Percentiles rank a stretch among this genome's conserved stretches.
phyloP scores from a whole-genome alignment of 805 yeast species.

The Tetrapisispora arboricola region DNA sequence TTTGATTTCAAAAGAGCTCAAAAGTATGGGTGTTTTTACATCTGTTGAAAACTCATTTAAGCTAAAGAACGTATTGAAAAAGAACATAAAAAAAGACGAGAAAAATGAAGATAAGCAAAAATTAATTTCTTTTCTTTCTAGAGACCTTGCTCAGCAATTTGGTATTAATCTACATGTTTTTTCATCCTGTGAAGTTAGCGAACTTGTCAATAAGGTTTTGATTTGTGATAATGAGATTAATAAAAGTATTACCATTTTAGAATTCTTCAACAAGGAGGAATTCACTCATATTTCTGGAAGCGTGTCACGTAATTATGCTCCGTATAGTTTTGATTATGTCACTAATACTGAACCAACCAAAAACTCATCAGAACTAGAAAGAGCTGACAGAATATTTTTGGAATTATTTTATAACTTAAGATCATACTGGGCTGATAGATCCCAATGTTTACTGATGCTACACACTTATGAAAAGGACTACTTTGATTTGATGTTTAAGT shows the following conservation, averaged over 20 bases:
- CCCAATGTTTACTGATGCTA: conserved; percentile 48
- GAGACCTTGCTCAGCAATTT: conserved; percentile 70
- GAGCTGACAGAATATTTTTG: conserved; percentile 61
- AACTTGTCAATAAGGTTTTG: conserved; percentile 44
- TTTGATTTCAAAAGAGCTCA: conserved; percentile 39
- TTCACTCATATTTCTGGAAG: conserved; percentile 48
- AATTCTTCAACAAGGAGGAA: conserved; percentile 61
- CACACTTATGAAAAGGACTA: conserved; percentile 56
- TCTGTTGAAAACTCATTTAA: conserved; percentile 52
- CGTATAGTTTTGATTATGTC: conserved; percentile 47
- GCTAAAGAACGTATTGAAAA: conserved; percentile 34
- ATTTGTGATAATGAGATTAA: conserved; percentile 49
- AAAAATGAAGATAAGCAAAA: conserved; percentile 30
- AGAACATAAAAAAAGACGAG: conserved; percentile 24
- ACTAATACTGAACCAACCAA: conserved; percentile 28
- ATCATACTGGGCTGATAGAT: conserved; percentile 62
- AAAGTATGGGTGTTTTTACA: conserved; percentile 50
- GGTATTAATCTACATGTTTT: conserved; percentile 67
- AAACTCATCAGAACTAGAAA: conserved; percentile 46
- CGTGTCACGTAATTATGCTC: conserved; percentile 46
- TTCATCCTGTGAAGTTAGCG: conserved; percentile 41
- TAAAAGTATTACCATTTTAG: conserved; percentile 47
- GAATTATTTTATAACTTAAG: conserved; percentile 59
- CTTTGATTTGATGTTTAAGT: conserved; percentile 45
- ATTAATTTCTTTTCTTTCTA: conserved; percentile 46